Evolutionary conservation across 192 early-diverging fungal genomes (phyloP), one percentile per base, ranked within the genome.

Genomic region (Podila horticola): DNA sequence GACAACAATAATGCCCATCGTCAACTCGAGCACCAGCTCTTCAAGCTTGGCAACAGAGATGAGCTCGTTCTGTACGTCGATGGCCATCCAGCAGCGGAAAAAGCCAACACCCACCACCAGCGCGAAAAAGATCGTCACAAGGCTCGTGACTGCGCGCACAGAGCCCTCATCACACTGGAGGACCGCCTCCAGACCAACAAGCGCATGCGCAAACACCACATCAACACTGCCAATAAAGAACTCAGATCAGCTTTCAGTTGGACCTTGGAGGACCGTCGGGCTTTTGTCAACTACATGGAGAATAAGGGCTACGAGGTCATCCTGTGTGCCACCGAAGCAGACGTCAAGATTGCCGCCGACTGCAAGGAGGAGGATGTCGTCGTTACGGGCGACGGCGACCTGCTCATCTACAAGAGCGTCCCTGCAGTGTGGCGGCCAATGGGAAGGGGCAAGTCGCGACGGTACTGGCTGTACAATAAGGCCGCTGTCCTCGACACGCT

Each of bases 271-370:
- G n/a, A 50, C 48, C 41, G 64, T 28, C 41, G 24, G 5, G 36
- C 63, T 50, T 65, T 65, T 65, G 63, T 65, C 63, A 41, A 65
- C 20, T 66, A 31, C 64, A 52, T 66, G 64, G 48, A 17, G 15
- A 66, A 52, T 26, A 24, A 66, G 64, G 64, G 64, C 50, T 65
- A 65, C 45, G 48, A 65, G 22, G 49, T 65, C 13, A 20, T 50
- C 36, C 26, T 65, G 36, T 65, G 63, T 50, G 19, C 48, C 19
- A 65, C 63, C 22, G 63, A 65, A 49, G 45, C 63, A 2, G 34
- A 65, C 24, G 63, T 65, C 22, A 65, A 34, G 33, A 34, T 34
- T 34, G 33, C 33, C 33, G 33, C 33, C 33, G 33, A 34, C 33
- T 34, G 33, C 33, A 34, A 34, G 33, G 33, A 34, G 6, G 33